Evolutionary conservation across 2,329 filamentous ascomycete species (phyloP).

Genomic region (Xylaria sp.): DNA sequence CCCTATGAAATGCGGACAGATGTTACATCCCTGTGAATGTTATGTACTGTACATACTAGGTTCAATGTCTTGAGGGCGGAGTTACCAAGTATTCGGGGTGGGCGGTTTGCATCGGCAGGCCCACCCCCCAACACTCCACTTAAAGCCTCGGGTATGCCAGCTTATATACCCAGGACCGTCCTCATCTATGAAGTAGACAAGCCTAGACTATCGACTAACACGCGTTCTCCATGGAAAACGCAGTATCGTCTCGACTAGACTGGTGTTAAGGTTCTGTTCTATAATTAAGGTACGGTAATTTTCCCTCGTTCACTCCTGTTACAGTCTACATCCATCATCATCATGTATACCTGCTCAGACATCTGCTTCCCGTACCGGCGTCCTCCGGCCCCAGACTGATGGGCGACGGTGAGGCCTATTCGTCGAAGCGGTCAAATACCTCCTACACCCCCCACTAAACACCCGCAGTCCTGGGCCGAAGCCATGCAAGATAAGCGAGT

Average conservation of each 20-base stretch:
- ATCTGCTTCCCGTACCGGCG: too few species aligned
- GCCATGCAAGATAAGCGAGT: neutral
- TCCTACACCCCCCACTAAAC: too few species aligned
- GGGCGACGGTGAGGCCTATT: neutral
- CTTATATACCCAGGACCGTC: neutral
- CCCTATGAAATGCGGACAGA: neutral
- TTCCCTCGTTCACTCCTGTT: too few species aligned
- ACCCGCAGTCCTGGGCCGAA: neutral
- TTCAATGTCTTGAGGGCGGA: neutral
- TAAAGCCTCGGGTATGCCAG: neutral
- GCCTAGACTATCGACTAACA: too few species aligned
- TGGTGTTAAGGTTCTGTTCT: neutral
- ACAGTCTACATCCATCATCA: too few species aligned
- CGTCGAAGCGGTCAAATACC: neutral
- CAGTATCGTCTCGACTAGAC: too few species aligned
- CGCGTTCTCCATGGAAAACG: too few species aligned
- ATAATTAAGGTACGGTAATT: neutral
- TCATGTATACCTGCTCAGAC: too few species aligned
- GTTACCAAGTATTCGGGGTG: conserved; percentile 3
- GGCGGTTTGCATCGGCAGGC: conserved; percentile 28
- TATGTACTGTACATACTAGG: too few species aligned
- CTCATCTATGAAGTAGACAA: too few species aligned
- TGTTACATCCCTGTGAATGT: too few species aligned
- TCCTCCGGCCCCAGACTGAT: too few species aligned
- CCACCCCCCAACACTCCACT: conserved; percentile 2